Percentiles rank a stretch among this genome's conserved stretches.
These are phyloP conservation scores for Trichosporon faecale DNA, from an alignment of 1,284 basidiomycete genomes.

Conservation along the genomic window DNA sequence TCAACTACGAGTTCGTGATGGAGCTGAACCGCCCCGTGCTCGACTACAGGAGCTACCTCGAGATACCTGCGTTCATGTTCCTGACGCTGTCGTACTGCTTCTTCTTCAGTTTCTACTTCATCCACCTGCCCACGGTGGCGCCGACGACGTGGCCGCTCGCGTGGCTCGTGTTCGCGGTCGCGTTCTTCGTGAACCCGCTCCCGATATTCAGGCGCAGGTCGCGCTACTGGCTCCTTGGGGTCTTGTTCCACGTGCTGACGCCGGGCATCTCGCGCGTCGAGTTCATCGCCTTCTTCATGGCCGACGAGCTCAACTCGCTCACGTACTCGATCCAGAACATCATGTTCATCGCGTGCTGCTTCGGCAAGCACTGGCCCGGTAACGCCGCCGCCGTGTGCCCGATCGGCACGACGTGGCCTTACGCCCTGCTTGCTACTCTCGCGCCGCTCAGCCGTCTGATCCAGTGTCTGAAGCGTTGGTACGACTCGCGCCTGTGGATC, in stretches of 20 bases:
- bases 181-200: conserved; percentile 73
- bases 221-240: conserved; percentile 74
- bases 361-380: conserved; percentile 42
- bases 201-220: conserved; percentile 64
- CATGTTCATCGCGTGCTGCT: conserved; percentile 54
- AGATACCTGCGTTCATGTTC: conserved; percentile 77
- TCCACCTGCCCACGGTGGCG: conserved; percentile 57
- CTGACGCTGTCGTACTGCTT: conserved; percentile 75
- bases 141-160: conserved; percentile 74
- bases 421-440: conserved; percentile 53
- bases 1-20: conserved; percentile 92
- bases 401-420: conserved; percentile 61
- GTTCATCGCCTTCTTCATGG: conserved; percentile 51
- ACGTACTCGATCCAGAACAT: conserved; percentile 69
- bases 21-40: conserved; percentile 73
- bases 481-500: conserved; percentile 67
- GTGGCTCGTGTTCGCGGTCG: conserved; percentile 68
- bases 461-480: conserved; percentile 82
- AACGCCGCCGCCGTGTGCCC: conserved; percentile 59
- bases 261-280: conserved; percentile 74
- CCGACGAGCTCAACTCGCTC: conserved; percentile 75
- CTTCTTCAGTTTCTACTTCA: conserved; percentile 73
- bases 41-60: conserved; percentile 77
- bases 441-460: conserved; percentile 65
- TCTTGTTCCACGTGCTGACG: conserved; percentile 61